phyloP scores from a whole-genome alignment of 2,329 filamentous ascomycete species.

The Truncatella angustata region DNA sequence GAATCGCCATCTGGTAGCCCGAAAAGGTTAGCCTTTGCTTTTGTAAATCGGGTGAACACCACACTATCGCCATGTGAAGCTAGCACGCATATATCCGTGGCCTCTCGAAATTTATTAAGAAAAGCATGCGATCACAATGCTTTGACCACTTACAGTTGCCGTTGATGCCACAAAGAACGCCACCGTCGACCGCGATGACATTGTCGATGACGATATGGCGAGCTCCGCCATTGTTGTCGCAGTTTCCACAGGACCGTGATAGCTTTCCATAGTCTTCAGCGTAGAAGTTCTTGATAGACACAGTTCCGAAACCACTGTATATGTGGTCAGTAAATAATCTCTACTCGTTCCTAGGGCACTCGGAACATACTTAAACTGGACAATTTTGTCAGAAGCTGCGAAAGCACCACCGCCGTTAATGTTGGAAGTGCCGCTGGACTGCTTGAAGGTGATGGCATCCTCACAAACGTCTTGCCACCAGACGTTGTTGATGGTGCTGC shows the following conservation, averaged over 20 bases:
- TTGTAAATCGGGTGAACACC: no score
- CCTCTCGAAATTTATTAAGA: no score
- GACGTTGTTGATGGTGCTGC: slow-evolving; percentile 37
- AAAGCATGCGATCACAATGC: no score
- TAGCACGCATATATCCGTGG: no score
- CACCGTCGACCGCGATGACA: slow-evolving; percentile 38
- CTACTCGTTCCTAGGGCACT: not conserved
- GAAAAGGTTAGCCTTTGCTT: no score
- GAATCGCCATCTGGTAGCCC: no score
- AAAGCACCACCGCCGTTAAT: slow-evolving; percentile 43
- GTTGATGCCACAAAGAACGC: slow-evolving; percentile 47
- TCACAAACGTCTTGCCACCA: slow-evolving; percentile 38
- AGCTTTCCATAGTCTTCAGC: slow-evolving; percentile 45
- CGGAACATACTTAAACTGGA: slow-evolving; percentile 34
- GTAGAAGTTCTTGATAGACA: slow-evolving; percentile 38
- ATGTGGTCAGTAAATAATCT: not conserved
- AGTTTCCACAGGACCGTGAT: slow-evolving; percentile 50
- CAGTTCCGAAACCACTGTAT: slow-evolving; percentile 34
- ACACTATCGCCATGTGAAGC: no score
- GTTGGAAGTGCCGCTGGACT: slow-evolving; percentile 36
- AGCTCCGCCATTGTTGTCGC: slow-evolving; percentile 35
- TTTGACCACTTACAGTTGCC: no score
- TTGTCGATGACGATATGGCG: slow-evolving; percentile 43
- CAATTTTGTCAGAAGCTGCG: slow-evolving; percentile 37
- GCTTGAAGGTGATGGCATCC: slow-evolving; percentile 35